Conservation (phyloP, 1,284 basidiomycete species). For the Trametes sp. region DNA sequence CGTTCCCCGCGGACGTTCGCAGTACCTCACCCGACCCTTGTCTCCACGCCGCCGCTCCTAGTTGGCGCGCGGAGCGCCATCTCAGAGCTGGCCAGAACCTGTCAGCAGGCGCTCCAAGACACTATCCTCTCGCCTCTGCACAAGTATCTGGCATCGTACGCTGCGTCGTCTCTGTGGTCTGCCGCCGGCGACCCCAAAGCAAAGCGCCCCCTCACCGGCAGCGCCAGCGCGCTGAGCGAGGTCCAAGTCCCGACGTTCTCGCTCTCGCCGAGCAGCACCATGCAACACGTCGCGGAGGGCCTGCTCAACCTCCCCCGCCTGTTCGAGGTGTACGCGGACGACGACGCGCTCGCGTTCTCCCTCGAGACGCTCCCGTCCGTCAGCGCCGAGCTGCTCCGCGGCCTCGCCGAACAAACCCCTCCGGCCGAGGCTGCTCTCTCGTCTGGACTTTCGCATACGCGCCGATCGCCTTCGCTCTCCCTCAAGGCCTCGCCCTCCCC, state of each 20-base stretch:
- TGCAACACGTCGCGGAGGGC: conserved; percentile 91
- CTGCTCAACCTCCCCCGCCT: conserved; percentile 91
- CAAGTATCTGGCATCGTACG: conserved; percentile 77
- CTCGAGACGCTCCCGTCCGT: conserved; percentile 82
- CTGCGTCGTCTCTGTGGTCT: conserved; percentile 75
- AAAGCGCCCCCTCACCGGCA: conserved; percentile 42
- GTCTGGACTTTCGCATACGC: conserved; percentile 44
- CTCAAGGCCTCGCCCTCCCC: conserved; percentile 42
- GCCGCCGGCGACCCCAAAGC: conserved; percentile 55
- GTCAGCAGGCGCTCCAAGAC: conserved; percentile 81
- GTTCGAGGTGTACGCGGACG: conserved; percentile 94
- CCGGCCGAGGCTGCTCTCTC: conserved; percentile 37
- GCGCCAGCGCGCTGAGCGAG: conserved; percentile 57
- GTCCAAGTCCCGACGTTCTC: conserved; percentile 93
- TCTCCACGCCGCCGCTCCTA: conserved; percentile 55
- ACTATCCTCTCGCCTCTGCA: conserved; percentile 89
- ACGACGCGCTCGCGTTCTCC: conserved; percentile 91
- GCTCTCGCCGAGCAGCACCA: conserved; percentile 87
- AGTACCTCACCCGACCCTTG: conserved; percentile 30
- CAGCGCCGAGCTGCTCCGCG: conserved; percentile 62
- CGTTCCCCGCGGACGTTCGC: conserved; percentile 37
- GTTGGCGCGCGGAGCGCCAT: conserved; percentile 65
- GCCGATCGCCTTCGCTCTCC: conserved; percentile 41
- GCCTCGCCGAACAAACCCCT: conserved; percentile 48
- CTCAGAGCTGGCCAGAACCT: conserved; percentile 71